Percentiles rank a stretch among this genome's conserved stretches.
These are phyloP conservation scores for Colletotrichum australisinense DNA, from an alignment of 2,329 filamentous ascomycete species.

Conservation along the genomic window DNA sequence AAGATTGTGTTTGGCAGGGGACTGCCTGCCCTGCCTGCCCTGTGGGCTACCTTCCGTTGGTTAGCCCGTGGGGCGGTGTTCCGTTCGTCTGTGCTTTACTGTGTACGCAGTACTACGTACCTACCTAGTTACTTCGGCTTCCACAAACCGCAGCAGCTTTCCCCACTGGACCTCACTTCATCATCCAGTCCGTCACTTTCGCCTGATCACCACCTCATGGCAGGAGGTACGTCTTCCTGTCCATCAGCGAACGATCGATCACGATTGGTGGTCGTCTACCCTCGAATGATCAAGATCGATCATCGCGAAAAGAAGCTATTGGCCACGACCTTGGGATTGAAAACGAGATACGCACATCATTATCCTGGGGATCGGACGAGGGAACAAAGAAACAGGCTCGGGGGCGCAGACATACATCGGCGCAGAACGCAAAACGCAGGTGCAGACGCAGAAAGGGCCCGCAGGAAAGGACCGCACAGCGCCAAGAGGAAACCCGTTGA, in stretches of 20 bases:
- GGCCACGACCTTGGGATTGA: not conserved
- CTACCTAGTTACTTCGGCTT: not conserved
- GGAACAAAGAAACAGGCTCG: conserved; percentile 5
- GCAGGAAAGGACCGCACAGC: conserved; percentile 33
- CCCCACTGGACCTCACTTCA: not conserved
- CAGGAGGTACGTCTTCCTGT: conserved; percentile 18
- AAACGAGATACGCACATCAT: conserved; percentile 26
- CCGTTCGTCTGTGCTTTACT: conserved; percentile 1
- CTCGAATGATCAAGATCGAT: not conserved
- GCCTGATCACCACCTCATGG: conserved; percentile 10
- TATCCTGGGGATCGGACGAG: conserved; percentile 15
- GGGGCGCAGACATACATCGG: not conserved
- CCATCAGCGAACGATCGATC: conserved; percentile 1
- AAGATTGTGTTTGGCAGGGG: not conserved
- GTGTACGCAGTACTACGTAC: too few species aligned
- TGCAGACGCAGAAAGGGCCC: not conserved
- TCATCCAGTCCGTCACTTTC: not conserved
- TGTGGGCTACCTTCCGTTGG: not conserved
- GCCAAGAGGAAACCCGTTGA: conserved; percentile 19
- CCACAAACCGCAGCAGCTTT: conserved; percentile 12
- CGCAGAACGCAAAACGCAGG: not conserved
- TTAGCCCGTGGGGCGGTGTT: conserved; percentile 7
- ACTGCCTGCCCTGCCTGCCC: not conserved
- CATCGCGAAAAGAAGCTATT: conserved; percentile 8
- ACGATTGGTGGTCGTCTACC: not conserved